A percentile compares a stretch with the other conserved stretches of the same genome.
These are phyloP conservation scores for Gleditsia sinensis DNA, from an alignment of 306 rosid species.

Conservation along the genomic window DNA sequence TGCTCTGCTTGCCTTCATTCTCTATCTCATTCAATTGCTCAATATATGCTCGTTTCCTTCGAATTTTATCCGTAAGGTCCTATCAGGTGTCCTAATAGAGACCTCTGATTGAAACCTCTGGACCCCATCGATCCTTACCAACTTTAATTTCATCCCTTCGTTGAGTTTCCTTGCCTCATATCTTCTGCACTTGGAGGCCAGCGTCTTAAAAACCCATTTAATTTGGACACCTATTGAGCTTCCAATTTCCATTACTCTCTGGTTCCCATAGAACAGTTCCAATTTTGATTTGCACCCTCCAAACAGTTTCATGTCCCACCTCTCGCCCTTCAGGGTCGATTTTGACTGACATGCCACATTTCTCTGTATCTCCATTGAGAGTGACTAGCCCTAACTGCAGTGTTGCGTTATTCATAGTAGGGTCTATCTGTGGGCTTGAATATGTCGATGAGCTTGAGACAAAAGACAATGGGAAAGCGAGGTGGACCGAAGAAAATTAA, in stretches of 20 bases:
- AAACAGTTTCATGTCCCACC: not conserved
- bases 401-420: not conserved
- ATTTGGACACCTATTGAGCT: not conserved
- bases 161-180: not conserved
- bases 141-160: not conserved
- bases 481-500: slow-evolving; percentile 12
- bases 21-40: not conserved
- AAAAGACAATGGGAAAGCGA: slow-evolving; percentile 12
- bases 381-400: not conserved
- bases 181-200: not conserved
- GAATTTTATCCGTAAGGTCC: not conserved
- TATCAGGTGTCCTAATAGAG: slow-evolving; percentile 20
- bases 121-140: not conserved
- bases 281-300: not conserved
- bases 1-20: not conserved
- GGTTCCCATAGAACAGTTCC: not conserved
- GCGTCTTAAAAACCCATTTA: not conserved
- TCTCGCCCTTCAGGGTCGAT: not conserved
- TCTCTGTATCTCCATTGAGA: not conserved
- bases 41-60: not conserved
- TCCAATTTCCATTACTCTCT: not conserved
- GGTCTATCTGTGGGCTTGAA: not conserved
- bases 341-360: not conserved
- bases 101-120: not conserved
- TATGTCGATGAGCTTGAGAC: slow-evolving; percentile 17